Conservation (phyloP, 192 early-diverging fungal species). For the Podila minutissima region DNA sequence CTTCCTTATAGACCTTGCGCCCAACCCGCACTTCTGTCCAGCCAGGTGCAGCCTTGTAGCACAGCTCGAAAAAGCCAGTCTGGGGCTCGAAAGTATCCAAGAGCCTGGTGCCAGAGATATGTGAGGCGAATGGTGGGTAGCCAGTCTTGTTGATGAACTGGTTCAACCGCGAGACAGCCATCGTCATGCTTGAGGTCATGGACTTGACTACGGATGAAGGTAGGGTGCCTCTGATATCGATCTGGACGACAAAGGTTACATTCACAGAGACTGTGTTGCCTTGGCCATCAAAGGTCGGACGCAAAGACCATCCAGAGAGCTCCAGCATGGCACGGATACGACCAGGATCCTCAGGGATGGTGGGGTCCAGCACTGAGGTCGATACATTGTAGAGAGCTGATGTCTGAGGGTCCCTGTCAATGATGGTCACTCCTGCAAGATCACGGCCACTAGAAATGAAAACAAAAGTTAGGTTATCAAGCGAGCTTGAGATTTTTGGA, state of each 20-base stretch:
- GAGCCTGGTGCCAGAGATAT: slow-evolving; percentile 55
- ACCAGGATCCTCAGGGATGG: slow-evolving; percentile 57
- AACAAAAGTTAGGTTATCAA: neutral
- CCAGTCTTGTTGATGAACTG: slow-evolving; percentile 57
- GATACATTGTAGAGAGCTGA: slow-evolving; percentile 55
- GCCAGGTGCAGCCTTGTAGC: slow-evolving; percentile 50
- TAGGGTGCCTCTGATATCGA: slow-evolving; percentile 59
- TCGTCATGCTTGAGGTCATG: slow-evolving; percentile 56
- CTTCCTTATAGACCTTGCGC: slow-evolving; percentile 53
- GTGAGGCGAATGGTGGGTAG: slow-evolving; percentile 63
- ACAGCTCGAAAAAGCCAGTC: slow-evolving; percentile 53
- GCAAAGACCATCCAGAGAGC: slow-evolving; percentile 60
- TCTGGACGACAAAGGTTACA: slow-evolving; percentile 58
- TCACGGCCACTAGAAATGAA: slow-evolving; percentile 53
- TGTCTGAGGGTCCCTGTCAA: slow-evolving; percentile 60
- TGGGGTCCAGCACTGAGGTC: slow-evolving; percentile 57
- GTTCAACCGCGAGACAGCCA: slow-evolving; percentile 52
- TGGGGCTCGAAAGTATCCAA: slow-evolving; percentile 53
- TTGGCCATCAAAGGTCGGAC: slow-evolving; percentile 53
- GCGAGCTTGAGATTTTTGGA: neutral
- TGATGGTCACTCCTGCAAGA: slow-evolving; percentile 55
- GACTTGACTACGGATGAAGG: slow-evolving; percentile 55
- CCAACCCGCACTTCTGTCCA: slow-evolving; percentile 60
- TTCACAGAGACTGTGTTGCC: slow-evolving; percentile 50
- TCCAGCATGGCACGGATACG: slow-evolving; percentile 54